Percentiles rank a stretch among this genome's conserved stretches.
Evolutionary conservation across 345 rosid species (phyloP).

Genomic region (Nasturtium officinale): DNA sequence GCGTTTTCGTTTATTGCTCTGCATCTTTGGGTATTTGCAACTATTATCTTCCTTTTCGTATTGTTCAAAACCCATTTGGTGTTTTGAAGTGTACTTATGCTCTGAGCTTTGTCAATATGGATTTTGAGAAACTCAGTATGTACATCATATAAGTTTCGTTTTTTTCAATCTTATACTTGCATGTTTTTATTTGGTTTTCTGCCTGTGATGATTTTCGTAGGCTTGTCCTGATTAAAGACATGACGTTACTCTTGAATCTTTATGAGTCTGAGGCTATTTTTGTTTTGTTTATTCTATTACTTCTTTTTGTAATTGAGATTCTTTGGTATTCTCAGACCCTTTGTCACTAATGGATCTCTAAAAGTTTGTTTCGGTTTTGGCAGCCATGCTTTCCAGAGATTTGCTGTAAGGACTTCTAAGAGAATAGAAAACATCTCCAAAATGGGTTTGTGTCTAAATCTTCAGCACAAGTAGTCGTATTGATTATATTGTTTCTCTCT

Average conservation of each 20-base stretch:
- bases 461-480: not conserved
- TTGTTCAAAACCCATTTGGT: not conserved
- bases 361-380: not conserved
- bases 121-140: not conserved
- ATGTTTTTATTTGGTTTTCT: not conserved
- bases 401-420: slow-evolving; percentile 83
- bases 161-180: not conserved
- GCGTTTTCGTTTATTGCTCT: not conserved
- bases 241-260: slow-evolving; percentile 34
- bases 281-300: no score
- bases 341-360: not conserved
- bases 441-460: slow-evolving; percentile 43
- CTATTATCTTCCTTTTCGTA: not conserved
- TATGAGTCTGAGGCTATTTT: slow-evolving; percentile 40
- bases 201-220: slow-evolving; percentile 53
- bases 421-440: slow-evolving; percentile 65
- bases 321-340: not conserved
- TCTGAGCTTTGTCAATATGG: not conserved
- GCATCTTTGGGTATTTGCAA: not conserved
- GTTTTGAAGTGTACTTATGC: not conserved
- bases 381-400: slow-evolving; percentile 86
- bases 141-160: not conserved
- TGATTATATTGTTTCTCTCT: not conserved
- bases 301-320: not conserved
- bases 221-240: slow-evolving; percentile 47